Conservation (phyloP, 495 filamentous ascomycete genomes). For the Tuber borchii region DNA sequence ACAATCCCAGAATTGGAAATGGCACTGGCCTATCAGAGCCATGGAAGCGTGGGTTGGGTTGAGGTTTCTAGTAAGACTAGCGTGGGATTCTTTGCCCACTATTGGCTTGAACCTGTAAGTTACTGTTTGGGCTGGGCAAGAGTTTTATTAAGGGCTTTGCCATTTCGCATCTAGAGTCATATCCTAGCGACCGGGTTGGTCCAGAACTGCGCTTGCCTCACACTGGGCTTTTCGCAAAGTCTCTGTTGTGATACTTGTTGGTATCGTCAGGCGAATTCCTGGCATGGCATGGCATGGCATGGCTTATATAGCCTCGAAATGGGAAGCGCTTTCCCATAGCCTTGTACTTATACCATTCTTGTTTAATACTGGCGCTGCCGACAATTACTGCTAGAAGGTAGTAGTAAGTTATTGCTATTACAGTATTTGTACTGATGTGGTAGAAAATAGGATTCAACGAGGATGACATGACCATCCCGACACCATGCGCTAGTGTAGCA, state of each 20-base stretch:
- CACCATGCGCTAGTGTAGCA: background rate
- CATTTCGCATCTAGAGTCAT: background rate
- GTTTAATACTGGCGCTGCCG: background rate
- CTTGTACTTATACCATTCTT: background rate
- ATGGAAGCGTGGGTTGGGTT: background rate
- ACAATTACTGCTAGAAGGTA: background rate
- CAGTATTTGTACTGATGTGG: too few relatives aligned
- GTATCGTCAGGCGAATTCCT: background rate
- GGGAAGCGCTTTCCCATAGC: background rate
- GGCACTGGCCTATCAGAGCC: background rate
- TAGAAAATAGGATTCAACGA: background rate
- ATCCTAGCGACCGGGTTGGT: background rate
- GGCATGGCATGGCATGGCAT: background rate
- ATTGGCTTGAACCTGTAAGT: background rate
- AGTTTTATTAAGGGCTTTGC: background rate
- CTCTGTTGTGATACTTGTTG: background rate
- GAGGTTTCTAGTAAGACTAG: background rate
- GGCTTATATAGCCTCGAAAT: background rate
- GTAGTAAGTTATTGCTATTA: background rate
- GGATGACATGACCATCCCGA: too few relatives aligned
- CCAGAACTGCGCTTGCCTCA: background rate
- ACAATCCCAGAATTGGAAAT: background rate
- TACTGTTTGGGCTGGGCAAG: background rate
- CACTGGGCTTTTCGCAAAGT: background rate
- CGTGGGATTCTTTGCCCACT: background rate